Conservation (phyloP, 139 green algal genomes). For the Haematococcus lacustris region DNA sequence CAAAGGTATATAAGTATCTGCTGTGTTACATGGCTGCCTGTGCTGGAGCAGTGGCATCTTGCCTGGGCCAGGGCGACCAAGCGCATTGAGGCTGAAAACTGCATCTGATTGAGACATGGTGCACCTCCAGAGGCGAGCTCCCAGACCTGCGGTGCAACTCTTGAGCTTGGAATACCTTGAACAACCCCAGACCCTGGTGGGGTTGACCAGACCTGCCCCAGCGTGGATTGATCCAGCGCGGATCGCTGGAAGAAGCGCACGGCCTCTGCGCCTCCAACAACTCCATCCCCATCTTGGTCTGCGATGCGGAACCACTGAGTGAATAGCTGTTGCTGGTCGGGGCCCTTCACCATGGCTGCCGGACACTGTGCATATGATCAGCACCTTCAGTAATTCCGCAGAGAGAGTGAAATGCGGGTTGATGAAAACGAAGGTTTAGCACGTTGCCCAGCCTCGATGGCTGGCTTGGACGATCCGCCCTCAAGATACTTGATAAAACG, state of each 20-base stretch:
- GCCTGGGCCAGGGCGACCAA: constrained; percentile 71
- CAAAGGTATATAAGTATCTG: not conserved
- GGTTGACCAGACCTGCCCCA: constrained; percentile 55
- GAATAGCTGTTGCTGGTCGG: no score
- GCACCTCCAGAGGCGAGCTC: constrained; percentile 58
- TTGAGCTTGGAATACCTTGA: not conserved
- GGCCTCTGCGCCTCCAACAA: constrained; percentile 59
- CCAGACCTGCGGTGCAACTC: constrained; percentile 55
- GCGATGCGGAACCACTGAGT: constrained; percentile 62
- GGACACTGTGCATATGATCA: no score
- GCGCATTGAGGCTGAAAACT: constrained; percentile 69
- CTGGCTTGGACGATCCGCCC: no score
- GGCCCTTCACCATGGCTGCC: no score
- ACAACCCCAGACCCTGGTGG: not conserved
- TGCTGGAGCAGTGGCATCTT: not conserved
- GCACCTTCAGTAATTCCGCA: no score
- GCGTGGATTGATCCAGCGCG: constrained; percentile 50
- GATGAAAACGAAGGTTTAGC: no score
- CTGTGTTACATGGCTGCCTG: not conserved
- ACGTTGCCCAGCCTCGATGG: no score
- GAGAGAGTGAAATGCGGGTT: no score
- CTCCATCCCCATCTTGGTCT: constrained; percentile 50
- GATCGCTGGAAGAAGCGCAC: constrained; percentile 72
- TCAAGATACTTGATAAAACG: no score
- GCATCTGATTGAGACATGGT: constrained; percentile 51